phyloP scores from a whole-genome alignment of 202 grass and related monocot genomes.

The Zoysia matrella region DNA sequence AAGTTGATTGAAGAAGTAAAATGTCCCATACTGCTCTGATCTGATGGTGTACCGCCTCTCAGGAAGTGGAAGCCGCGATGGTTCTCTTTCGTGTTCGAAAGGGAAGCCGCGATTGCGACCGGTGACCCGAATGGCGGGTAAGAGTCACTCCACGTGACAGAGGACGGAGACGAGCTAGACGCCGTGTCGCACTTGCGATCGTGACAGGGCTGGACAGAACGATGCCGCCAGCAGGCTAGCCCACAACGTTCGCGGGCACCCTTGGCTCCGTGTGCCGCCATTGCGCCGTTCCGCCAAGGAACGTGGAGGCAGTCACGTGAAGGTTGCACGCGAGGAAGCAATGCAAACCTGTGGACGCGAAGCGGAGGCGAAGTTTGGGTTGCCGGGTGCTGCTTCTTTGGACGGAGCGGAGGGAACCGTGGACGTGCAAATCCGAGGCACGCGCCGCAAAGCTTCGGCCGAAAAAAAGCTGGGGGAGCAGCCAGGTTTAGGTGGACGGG shows the following conservation, averaged over 20 bases:
- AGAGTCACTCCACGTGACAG: neutral
- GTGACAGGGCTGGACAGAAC: neutral
- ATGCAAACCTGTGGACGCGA: too few species aligned
- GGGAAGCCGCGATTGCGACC: neutral
- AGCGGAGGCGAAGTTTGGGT: neutral
- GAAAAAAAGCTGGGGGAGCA: neutral
- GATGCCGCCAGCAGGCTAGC: neutral
- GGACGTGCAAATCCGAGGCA: slow-evolving; percentile 4
- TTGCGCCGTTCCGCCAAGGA: neutral
- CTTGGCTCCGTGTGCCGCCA: too few species aligned
- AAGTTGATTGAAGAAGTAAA: slow-evolving; percentile 53
- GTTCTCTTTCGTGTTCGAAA: neutral
- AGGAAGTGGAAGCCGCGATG: too few species aligned
- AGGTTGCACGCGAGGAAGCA: too few species aligned
- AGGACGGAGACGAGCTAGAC: neutral
- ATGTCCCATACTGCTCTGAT: slow-evolving; percentile 34
- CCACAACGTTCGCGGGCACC: neutral
- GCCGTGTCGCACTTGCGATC: neutral
- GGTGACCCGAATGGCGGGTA: neutral
- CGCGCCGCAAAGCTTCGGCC: neutral
- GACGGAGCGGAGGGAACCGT: slow-evolving; percentile 29
- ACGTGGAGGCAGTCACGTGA: neutral
- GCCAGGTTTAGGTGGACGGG: slow-evolving; percentile 14
- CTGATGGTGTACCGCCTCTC: neutral
- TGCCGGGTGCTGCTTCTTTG: neutral